Evolutionary conservation across 306 rosid genomes (phyloP).

Genomic region (Vigna nakashimae): DNA sequence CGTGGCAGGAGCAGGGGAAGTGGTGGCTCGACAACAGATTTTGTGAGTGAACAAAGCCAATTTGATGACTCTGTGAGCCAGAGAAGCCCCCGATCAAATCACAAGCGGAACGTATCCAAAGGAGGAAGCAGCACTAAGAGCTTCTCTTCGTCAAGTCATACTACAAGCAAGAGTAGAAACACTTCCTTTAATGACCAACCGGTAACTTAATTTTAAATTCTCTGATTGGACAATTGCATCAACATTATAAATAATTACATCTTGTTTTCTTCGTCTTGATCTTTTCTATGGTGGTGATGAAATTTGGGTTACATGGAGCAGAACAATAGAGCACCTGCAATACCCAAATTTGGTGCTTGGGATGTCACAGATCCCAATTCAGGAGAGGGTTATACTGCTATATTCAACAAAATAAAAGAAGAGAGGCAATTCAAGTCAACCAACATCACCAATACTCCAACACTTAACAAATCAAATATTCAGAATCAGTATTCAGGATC

Average conservation of each 20-base stretch:
- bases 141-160: conserved; percentile 44
- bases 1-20: conserved; percentile 36
- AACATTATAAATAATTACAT: too few relatives aligned
- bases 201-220: conserved; percentile 5
- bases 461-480: conserved; percentile 37
- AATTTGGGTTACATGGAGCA: background rate
- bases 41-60: background rate
- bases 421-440: conserved; percentile 14
- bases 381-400: conserved; percentile 45
- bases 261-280: too few relatives aligned
- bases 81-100: background rate
- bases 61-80: conserved; percentile 5
- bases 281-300: too few relatives aligned
- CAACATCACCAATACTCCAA: background rate
- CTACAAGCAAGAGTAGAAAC: conserved; percentile 6
- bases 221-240: too few relatives aligned
- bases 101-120: conserved; percentile 35
- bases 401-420: conserved; percentile 44
- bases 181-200: conserved; percentile 28
- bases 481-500: conserved; percentile 16
- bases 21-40: conserved; percentile 36
- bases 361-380: conserved; percentile 43
- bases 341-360: conserved; percentile 50
- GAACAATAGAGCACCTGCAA: conserved; percentile 20
- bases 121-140: conserved; percentile 12